phyloP scores from a whole-genome alignment of 495 filamentous ascomycete genomes.

The Penicillium paxilli region DNA sequence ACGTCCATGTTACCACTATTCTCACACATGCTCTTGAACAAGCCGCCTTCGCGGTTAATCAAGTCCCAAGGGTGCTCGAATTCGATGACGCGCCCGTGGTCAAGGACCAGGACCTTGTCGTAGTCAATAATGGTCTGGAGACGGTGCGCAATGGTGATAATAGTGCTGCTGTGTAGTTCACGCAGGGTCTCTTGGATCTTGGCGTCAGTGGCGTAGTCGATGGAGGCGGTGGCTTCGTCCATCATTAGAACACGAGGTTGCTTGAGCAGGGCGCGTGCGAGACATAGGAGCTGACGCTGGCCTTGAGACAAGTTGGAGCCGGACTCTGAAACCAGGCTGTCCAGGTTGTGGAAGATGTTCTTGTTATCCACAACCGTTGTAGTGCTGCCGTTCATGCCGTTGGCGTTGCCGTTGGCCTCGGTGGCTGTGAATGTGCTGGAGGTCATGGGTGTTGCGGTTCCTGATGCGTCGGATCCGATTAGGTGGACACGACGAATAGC shows the following conservation, averaged over 20 bases:
- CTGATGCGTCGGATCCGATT: constrained; percentile 62
- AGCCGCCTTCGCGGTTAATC: constrained; percentile 62
- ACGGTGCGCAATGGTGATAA: constrained; percentile 97
- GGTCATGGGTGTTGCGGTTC: constrained; percentile 43
- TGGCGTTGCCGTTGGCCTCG: constrained; percentile 45
- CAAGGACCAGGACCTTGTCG: constrained; percentile 95
- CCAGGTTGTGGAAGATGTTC: constrained; percentile 90
- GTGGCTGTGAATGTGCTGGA: constrained; percentile 30
- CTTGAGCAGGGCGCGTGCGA: constrained; percentile 92
- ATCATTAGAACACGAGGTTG: constrained; percentile 90
- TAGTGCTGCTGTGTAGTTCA: constrained; percentile 81
- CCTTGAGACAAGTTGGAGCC: constrained; percentile 97
- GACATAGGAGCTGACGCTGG: constrained; percentile 91
- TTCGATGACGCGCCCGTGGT: constrained; percentile 85
- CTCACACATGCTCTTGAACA: constrained; percentile 92
- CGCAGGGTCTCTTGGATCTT: constrained; percentile 97
- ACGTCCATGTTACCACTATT: constrained; percentile 84
- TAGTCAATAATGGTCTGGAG: constrained; percentile 97
- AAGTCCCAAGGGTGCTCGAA: constrained; percentile 85
- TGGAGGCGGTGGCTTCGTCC: constrained; percentile 98
- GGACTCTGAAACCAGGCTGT: constrained; percentile 82
- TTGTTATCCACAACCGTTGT: constrained; percentile 65
- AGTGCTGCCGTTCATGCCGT: constrained; percentile 40
- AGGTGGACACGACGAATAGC: constrained; percentile 90
- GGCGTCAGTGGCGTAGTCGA: constrained; percentile 93